A percentile compares a stretch with the other conserved stretches of the same genome.
Evolutionary conservation across 2,329 filamentous ascomycete genomes (phyloP).

Genomic region (Neofusicoccum sp.): DNA sequence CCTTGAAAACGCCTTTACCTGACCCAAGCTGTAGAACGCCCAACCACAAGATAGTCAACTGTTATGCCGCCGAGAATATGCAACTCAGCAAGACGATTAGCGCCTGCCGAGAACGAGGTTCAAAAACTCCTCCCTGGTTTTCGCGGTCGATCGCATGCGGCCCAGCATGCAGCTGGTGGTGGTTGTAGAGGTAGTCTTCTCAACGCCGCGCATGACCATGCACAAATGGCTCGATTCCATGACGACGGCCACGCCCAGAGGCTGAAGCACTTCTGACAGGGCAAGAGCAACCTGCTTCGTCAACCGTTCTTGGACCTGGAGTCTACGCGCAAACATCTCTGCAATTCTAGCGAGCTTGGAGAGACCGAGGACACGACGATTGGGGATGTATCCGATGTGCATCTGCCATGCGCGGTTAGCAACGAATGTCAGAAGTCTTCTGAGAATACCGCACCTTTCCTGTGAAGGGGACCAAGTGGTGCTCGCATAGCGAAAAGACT

Average conservation of each 20-base stretch:
- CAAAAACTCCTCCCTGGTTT: conserved; percentile 94
- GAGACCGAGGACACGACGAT: conserved; percentile 85
- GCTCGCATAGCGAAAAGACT: conserved; percentile 90
- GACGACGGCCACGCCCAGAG: conserved; percentile 92
- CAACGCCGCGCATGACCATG: conserved; percentile 98
- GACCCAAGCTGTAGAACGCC: conserved; percentile 9
- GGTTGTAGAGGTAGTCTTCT: conserved; percentile 83
- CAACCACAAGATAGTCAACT: background rate
- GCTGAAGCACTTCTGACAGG: conserved; percentile 87
- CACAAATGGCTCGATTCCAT: conserved; percentile 97
- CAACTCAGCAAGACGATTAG: background rate
- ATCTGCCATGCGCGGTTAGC: conserved; percentile 58
- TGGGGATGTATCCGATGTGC: conserved; percentile 98
- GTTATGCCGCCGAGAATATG: background rate
- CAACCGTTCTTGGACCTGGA: conserved; percentile 94
- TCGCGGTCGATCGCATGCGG: conserved; percentile 86
- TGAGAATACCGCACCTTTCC: conserved; percentile 66
- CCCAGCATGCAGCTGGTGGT: conserved; percentile 98
- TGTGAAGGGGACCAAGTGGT: conserved; percentile 93
- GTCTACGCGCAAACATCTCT: conserved; percentile 89
- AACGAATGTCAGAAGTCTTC: background rate
- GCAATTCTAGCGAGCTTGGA: conserved; percentile 95
- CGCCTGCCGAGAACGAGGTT: conserved; percentile 54
- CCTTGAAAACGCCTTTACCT: conserved; percentile 12
- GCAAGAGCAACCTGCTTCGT: conserved; percentile 96